These are phyloP conservation scores for Neonectria neomacrospora DNA, from an alignment of 2,329 filamentous ascomycete genomes.

Conservation along the genomic window DNA sequence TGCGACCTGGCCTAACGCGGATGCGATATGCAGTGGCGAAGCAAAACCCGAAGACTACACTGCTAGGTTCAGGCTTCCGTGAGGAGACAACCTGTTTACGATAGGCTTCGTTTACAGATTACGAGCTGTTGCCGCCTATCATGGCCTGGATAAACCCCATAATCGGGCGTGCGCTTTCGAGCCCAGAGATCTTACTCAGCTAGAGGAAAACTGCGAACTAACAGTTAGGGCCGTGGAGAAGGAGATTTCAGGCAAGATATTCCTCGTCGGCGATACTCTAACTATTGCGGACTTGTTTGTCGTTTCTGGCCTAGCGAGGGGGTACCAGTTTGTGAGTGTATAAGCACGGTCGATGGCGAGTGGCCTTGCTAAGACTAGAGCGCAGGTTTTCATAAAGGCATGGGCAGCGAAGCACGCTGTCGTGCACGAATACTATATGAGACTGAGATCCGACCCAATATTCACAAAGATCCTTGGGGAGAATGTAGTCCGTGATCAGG, in stretches of 20 bases:
- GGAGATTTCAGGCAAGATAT: slow-evolving; percentile 21
- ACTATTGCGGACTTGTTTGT: slow-evolving; percentile 28
- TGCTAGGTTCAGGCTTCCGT: slow-evolving; percentile 15
- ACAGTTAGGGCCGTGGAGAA: slow-evolving; percentile 25
- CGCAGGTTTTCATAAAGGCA: slow-evolving; percentile 25
- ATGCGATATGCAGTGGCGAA: slow-evolving; percentile 11
- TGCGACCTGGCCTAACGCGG: neutral
- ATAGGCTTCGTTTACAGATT: slow-evolving; percentile 26
- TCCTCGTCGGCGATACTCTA: slow-evolving; percentile 19
- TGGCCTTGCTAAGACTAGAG: neutral
- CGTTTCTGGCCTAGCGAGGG: slow-evolving; percentile 21
- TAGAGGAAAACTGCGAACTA: slow-evolving; percentile 21
- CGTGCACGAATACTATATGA: slow-evolving; percentile 28
- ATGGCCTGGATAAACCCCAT: slow-evolving; percentile 30
- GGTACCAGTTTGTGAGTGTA: slow-evolving; percentile 24
- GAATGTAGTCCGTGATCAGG: slow-evolving; percentile 24
- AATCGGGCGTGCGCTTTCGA: slow-evolving; percentile 21
- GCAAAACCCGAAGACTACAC: slow-evolving; percentile 16
- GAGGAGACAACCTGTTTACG: slow-evolving; percentile 26
- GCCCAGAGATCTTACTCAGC: slow-evolving; percentile 20
- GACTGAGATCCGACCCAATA: slow-evolving; percentile 18
- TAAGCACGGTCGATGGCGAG: rapidly evolving
- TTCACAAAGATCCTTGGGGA: slow-evolving; percentile 25
- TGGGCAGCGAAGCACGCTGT: slow-evolving; percentile 24
- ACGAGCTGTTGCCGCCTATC: slow-evolving; percentile 23